These are phyloP conservation scores for Coniochaeta prunicola DNA, from an alignment of 2,329 filamentous ascomycete genomes.

Conservation along the genomic window DNA sequence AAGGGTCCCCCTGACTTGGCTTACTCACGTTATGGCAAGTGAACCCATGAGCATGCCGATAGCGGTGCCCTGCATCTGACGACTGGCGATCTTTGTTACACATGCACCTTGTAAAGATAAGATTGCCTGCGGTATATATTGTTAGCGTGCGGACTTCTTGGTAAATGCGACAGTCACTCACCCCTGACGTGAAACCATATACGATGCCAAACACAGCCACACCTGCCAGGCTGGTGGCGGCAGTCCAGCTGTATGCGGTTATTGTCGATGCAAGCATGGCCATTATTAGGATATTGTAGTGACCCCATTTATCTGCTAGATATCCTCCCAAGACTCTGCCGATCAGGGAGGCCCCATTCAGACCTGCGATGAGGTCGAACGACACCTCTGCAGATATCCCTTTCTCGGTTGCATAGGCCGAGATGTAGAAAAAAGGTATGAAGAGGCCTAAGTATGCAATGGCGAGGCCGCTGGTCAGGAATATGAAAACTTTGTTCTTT, in stretches of 20 bases:
- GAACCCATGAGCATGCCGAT: constrained; percentile 33
- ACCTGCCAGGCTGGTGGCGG: constrained; percentile 30
- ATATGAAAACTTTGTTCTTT: constrained; percentile 13
- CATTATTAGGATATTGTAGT: constrained; percentile 9
- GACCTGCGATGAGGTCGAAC: constrained; percentile 28
- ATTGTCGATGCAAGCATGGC: constrained; percentile 24
- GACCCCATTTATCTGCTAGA: constrained; percentile 24
- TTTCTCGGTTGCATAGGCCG: constrained; percentile 4
- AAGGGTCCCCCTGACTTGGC: not conserved
- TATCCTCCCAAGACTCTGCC: constrained; percentile 26
- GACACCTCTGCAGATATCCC: constrained; percentile 21
- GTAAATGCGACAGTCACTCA: constrained; percentile 12
- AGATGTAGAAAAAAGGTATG: constrained; percentile 26
- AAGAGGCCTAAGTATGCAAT: constrained; percentile 30
- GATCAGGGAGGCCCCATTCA: constrained; percentile 28
- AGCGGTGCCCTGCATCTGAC: constrained; percentile 29
- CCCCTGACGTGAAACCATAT: constrained; percentile 38
- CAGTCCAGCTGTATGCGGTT: constrained; percentile 36
- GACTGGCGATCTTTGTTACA: constrained; percentile 30
- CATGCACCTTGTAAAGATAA: constrained; percentile 38
- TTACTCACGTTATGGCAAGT: constrained; percentile 32
- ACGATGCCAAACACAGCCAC: constrained; percentile 34
- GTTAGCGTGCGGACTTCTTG: not conserved
- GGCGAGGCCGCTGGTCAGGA: constrained; percentile 24
- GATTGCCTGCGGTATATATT: constrained; percentile 27